Evolutionary conservation across 2,329 filamentous ascomycete genomes (phyloP).

Genomic region (Dactylellina sp.): DNA sequence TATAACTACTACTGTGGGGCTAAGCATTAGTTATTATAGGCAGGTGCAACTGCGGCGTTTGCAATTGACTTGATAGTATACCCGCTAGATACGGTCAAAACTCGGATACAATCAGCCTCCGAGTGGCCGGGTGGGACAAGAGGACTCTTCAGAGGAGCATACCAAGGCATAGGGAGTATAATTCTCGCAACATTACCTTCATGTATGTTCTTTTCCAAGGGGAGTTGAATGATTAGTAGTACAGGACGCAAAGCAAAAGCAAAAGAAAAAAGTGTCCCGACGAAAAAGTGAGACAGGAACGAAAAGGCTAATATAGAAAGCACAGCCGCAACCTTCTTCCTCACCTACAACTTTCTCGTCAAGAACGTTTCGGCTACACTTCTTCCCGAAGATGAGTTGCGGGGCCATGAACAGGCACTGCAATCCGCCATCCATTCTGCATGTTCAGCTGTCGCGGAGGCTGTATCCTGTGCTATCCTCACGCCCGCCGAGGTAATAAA

Average conservation of each 20-base stretch:
- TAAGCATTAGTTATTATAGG: constrained; percentile 66
- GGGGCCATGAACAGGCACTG: constrained; percentile 69
- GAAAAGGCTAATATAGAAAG: neutral
- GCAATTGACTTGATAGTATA: constrained; percentile 87
- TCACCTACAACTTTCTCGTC: constrained; percentile 81
- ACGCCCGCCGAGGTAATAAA: constrained; percentile 92
- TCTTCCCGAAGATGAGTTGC: constrained; percentile 44
- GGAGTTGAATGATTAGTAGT: too few species aligned
- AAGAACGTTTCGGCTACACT: constrained; percentile 67
- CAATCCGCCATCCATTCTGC: constrained; percentile 77
- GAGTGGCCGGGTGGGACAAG: constrained; percentile 76
- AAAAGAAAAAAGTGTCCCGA: too few species aligned
- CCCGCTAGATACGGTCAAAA: constrained; percentile 90
- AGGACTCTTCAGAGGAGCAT: constrained; percentile 76
- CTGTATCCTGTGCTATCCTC: constrained; percentile 85
- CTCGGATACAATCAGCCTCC: constrained; percentile 78
- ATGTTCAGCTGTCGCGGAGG: constrained; percentile 81
- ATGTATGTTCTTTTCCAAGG: constrained; percentile 66
- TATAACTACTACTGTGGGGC: too few species aligned
- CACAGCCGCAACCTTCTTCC: constrained; percentile 85
- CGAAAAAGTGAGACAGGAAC: too few species aligned
- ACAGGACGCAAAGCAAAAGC: too few species aligned
- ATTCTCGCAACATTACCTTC: constrained; percentile 89
- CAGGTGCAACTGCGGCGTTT: constrained; percentile 85
- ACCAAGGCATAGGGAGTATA: constrained; percentile 87